A percentile compares a stretch with the other conserved stretches of the same genome.
Conservation (phyloP, 805 yeast genomes). For the Yamadazyma tumulicola region DNA sequence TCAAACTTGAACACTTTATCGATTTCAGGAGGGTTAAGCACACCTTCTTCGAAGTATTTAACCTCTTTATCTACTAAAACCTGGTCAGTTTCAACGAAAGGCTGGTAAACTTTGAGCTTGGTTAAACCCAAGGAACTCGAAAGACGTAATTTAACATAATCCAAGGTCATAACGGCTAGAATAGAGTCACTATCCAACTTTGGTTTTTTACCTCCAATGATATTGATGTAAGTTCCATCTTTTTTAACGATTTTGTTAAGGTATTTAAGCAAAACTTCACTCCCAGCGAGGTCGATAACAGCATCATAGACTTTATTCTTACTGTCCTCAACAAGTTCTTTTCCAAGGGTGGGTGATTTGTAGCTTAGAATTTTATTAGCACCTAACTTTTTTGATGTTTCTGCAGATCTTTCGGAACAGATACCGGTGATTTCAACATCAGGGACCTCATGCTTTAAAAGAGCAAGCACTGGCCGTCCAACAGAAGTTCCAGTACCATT, state of each 20-base stretch:
- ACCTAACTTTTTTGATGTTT: slow-evolving; percentile 46
- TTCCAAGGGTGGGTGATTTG: no score
- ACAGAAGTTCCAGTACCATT: slow-evolving; percentile 76
- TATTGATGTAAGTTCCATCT: slow-evolving; percentile 50
- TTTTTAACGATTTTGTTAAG: slow-evolving; percentile 40
- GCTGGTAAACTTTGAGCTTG: neutral
- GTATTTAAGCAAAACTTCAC: slow-evolving; percentile 43
- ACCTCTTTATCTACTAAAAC: slow-evolving; percentile 18
- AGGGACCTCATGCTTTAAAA: slow-evolving; percentile 42
- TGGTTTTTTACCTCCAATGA: slow-evolving; percentile 52
- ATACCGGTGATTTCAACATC: slow-evolving; percentile 54
- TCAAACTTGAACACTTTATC: slow-evolving; percentile 53
- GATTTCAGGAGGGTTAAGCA: slow-evolving; percentile 38
- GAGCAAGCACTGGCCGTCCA: slow-evolving; percentile 53
- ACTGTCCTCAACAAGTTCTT: no score
- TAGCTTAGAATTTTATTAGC: no score
- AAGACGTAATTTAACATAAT: slow-evolving; percentile 4
- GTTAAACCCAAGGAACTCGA: neutral
- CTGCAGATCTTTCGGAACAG: slow-evolving; percentile 49
- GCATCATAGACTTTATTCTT: slow-evolving; percentile 47
- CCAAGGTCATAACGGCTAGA: neutral
- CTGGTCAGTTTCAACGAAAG: neutral
- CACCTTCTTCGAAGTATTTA: slow-evolving; percentile 45
- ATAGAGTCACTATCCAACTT: neutral
- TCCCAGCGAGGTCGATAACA: slow-evolving; percentile 67